Evolutionary conservation across 768 basidiomycete genomes (phyloP).

Genomic region (Erythrobasidium yunnanense): DNA sequence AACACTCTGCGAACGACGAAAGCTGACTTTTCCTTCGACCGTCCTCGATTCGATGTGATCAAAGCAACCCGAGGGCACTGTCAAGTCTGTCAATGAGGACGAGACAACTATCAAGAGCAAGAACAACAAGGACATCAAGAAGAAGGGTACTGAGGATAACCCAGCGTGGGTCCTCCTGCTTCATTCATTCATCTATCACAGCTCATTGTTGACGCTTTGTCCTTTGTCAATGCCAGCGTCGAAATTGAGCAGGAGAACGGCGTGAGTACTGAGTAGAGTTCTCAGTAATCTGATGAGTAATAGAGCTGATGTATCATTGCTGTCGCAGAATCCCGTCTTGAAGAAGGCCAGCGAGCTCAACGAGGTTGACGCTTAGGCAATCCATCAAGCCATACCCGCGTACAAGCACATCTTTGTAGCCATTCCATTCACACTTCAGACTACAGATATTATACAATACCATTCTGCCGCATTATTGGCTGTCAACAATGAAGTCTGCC

Average conservation of each 20-base stretch:
- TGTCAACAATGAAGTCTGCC: too few species aligned
- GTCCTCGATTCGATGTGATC: not conserved
- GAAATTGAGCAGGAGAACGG: conserved; percentile 22
- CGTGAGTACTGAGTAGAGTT: not conserved
- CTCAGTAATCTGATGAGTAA: not conserved
- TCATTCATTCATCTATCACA: not conserved
- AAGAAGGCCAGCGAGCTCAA: conserved; percentile 24
- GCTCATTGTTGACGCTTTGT: not conserved
- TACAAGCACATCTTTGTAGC: too few species aligned
- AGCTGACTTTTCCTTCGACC: not conserved
- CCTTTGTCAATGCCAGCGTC: not conserved
- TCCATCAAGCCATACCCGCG: not conserved
- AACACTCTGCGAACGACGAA: not conserved
- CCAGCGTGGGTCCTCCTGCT: conserved; percentile 7
- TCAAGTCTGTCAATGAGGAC: conserved; percentile 15
- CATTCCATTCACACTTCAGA: too few species aligned
- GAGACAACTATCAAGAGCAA: conserved; percentile 22
- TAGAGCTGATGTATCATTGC: not conserved
- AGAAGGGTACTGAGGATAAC: conserved; percentile 25
- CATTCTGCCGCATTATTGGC: too few species aligned
- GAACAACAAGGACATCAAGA: conserved; percentile 27
- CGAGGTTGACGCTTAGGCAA: not conserved
- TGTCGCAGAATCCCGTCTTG: conserved; percentile 18
- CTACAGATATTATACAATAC: too few species aligned
- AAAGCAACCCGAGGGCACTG: conserved; percentile 6